Evolutionary conservation across 805 yeast species (phyloP).

Genomic region (Ogataea wickerhamii): DNA sequence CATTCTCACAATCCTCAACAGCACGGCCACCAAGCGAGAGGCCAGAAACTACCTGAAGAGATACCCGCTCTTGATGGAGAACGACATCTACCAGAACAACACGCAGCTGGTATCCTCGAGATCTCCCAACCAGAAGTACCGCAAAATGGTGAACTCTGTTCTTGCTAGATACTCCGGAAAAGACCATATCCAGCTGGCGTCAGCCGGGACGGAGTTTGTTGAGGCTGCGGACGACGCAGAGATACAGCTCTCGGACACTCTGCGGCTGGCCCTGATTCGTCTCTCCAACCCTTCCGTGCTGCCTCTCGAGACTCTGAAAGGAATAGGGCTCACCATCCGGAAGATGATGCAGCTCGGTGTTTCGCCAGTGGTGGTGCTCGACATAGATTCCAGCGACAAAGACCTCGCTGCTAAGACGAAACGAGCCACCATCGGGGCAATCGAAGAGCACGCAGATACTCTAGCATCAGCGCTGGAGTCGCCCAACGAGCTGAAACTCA

Average conservation of each 20-base stretch:
- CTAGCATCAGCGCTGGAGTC: constrained; percentile 20
- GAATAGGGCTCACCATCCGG: constrained; percentile 54
- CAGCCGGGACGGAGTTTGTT: background rate
- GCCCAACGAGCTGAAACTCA: constrained; percentile 19
- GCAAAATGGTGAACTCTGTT: constrained; percentile 30
- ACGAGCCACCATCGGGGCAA: constrained; percentile 13
- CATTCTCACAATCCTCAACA: constrained; percentile 77
- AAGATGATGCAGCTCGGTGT: constrained; percentile 63
- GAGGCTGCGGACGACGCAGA: constrained; percentile 14
- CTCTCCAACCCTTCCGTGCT: constrained; percentile 40
- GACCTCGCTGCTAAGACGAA: constrained; percentile 2
- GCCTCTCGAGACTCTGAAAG: constrained; percentile 33
- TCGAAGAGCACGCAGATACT: constrained; percentile 21
- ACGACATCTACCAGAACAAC: constrained; percentile 29
- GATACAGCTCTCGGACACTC: constrained; percentile 34
- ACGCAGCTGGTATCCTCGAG: constrained; percentile 11
- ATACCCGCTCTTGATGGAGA: constrained; percentile 48
- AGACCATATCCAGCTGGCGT: constrained; percentile 7
- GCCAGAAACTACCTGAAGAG: constrained; percentile 75
- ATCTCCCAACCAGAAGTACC: constrained; percentile 27
- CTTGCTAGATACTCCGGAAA: constrained; percentile 20
- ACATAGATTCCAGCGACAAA: constrained; percentile 29
- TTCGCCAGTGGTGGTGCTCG: constrained; percentile 67
- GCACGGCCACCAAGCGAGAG: constrained; percentile 93
- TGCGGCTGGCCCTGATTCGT: constrained; percentile 56